Percentiles rank a stretch among this genome's conserved stretches.
Conservation (phyloP, 1,284 basidiomycete genomes). For the Tilletia setariae region DNA sequence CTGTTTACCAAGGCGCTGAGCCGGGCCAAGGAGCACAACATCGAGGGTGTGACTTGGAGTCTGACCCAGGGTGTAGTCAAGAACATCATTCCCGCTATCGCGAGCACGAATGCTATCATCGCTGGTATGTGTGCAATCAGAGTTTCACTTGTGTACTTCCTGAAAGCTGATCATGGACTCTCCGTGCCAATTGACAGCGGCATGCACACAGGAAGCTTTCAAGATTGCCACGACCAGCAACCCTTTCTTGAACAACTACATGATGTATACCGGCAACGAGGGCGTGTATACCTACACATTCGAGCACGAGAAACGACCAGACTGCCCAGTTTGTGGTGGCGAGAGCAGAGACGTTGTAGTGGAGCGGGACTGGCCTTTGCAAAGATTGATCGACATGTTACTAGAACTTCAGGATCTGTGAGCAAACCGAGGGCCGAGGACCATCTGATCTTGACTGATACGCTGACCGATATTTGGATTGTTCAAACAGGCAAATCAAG, state of each 20-base stretch:
- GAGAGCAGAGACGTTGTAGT: conserved; percentile 57
- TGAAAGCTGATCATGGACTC: neutral
- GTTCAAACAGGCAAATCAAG: conserved; percentile 35
- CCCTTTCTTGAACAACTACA: conserved; percentile 94
- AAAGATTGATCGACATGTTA: conserved; percentile 38
- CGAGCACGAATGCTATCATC: conserved; percentile 51
- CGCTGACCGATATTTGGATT: too few species aligned
- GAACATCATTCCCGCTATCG: conserved; percentile 89
- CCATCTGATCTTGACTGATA: too few species aligned
- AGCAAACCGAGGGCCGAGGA: conserved; percentile 18
- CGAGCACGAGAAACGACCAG: conserved; percentile 82
- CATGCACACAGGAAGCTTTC: conserved; percentile 98
- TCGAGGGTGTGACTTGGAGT: conserved; percentile 96
- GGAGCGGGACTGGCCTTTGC: conserved; percentile 23
- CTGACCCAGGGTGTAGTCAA: conserved; percentile 98
- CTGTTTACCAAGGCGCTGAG: conserved; percentile 70
- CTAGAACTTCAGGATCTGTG: conserved; percentile 40
- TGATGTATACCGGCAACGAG: conserved; percentile 83
- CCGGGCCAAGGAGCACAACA: conserved; percentile 85
- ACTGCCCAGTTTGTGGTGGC: conserved; percentile 96
- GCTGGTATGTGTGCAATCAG: conserved; percentile 24
- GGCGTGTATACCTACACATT: conserved; percentile 97
- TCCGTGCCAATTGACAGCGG: conserved; percentile 61
- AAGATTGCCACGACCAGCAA: conserved; percentile 95
- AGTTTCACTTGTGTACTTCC: neutral